Evolutionary conservation across 176 grass and related monocot genomes (phyloP), one percentile per base, ranked within the genome.

Genomic region (Puccinellia tenuiflora): DNA sequence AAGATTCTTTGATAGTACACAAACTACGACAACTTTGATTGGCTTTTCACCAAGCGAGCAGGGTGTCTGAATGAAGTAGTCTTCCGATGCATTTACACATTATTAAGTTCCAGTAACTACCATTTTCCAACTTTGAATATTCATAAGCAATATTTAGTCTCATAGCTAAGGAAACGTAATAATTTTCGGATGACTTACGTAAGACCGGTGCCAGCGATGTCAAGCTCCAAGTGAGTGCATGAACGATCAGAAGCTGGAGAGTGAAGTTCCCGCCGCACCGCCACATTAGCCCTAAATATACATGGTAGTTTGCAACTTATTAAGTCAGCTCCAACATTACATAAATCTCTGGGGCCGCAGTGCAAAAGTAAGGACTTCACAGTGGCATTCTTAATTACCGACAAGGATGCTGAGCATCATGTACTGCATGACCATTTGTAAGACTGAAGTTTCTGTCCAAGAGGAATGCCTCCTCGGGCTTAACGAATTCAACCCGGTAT

Each of bases 391-490:
- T 63, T 63, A 63, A 33, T 65, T 92, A 97, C 95, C 79, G 90
- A 90, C 95, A 97, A 65, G 92, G 95, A 87, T 97, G 92, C 22
- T 91, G 95, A 42, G 89, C 89, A 78, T 97, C 95, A 86, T 97
- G 90, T 59, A 97, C 90, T 72, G 81, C 70, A 80, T 94, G 62
- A 20, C 95, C 92, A 13, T 97, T 97, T 89, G 92, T 88, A 81
- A 94, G 90, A 77, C 88, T 92, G 84, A 87, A 97, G 61, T 78
- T 91, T 69, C 90, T 97, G 34, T 92, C 86, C 86, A 97, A 33
- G 76, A 86, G 75, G 18, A n/a, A 68, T 68, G 79, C 75, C 51
- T 94, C 88, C 42, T 97, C 81, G 13, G 81, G 63, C 39, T 92
- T 89, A 52, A 91, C n/a, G 17, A 97, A 90, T 63, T 91, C 90